Conservation (phyloP, 768 basidiomycete genomes). For the Mycena latifolia region DNA sequence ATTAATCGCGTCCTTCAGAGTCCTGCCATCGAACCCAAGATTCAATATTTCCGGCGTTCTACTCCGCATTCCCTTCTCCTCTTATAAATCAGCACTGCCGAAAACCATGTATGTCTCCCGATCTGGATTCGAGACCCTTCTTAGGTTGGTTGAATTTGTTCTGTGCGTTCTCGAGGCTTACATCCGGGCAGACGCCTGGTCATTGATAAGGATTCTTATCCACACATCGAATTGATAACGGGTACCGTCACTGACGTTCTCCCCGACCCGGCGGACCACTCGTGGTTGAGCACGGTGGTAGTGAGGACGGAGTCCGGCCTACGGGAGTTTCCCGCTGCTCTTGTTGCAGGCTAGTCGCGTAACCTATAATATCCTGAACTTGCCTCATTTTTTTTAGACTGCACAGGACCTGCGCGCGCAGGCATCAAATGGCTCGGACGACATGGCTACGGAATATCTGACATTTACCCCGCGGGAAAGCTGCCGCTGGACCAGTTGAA, state of each 20-base stretch:
- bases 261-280: conserved; percentile 29
- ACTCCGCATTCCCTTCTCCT: conserved; percentile 25
- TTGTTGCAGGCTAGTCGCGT: conserved; percentile 39
- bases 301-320: conserved; percentile 31
- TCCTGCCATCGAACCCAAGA: conserved; percentile 8
- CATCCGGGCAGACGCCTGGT: conserved; percentile 39
- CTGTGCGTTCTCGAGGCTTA: not conserved
- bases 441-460: conserved; percentile 35
- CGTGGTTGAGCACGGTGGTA: conserved; percentile 32
- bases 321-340: conserved; percentile 27
- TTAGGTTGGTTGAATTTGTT: conserved; percentile 29
- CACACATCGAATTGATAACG: conserved; percentile 40
- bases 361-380: not conserved
- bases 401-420: conserved; percentile 43
- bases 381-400: conserved; percentile 38
- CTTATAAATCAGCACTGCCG: conserved; percentile 28
- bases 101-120: conserved; percentile 39
- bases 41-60: conserved; percentile 29
- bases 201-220: conserved; percentile 31
- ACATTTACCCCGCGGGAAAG: conserved; percentile 12
- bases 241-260: conserved; percentile 45
- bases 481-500: conserved; percentile 35
- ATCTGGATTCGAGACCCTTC: conserved; percentile 44
- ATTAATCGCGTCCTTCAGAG: not conserved
- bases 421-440: conserved; percentile 43